Conservation (phyloP, 805 yeast species). For the Spathaspora passalidarum region DNA sequence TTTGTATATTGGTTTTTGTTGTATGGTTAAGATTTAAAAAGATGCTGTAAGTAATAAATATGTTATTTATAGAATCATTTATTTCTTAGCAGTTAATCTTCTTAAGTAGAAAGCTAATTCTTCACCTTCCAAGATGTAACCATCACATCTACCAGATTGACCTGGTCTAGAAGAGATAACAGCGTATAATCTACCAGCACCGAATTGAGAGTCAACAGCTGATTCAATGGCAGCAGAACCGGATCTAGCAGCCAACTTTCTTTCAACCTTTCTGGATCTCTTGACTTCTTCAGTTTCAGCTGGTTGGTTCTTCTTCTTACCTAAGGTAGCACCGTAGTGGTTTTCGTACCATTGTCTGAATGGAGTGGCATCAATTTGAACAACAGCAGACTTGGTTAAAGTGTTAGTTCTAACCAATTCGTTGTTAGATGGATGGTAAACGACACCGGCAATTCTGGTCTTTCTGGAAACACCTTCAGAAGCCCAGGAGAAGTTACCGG, state of each 20-base stretch:
- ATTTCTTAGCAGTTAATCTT: constrained; percentile 99
- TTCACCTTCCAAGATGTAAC: constrained; percentile 99
- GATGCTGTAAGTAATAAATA: constrained; percentile 5
- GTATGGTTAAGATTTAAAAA: not conserved
- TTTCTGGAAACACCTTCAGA: constrained; percentile 98
- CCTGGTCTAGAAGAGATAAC: constrained; percentile 99
- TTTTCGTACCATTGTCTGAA: constrained; percentile 99
- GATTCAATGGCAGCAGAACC: constrained; percentile 78
- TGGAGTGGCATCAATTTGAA: constrained; percentile 99
- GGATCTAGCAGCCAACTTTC: constrained; percentile 93
- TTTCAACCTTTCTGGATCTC: constrained; percentile 77
- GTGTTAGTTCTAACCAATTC: constrained; percentile 99
- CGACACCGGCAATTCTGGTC: constrained; percentile 98
- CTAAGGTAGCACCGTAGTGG: constrained; percentile 93
- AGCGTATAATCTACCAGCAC: constrained; percentile 99
- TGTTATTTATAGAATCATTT: constrained; percentile 27
- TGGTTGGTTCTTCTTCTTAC: constrained; percentile 55
- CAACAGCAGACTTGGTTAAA: constrained; percentile 97
- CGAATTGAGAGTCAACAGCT: constrained; percentile 94
- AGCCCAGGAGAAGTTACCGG: constrained; percentile 99
- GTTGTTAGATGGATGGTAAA: constrained; percentile 99
- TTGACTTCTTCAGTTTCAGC: constrained; percentile 58
- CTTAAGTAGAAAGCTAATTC: constrained; percentile 99
- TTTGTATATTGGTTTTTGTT: constrained; percentile 2
- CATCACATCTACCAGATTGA: constrained; percentile 99